Base-by-base conservation (phyloP, 2,329 filamentous ascomycete species). In the Aureobasidium sp. region DNA sequence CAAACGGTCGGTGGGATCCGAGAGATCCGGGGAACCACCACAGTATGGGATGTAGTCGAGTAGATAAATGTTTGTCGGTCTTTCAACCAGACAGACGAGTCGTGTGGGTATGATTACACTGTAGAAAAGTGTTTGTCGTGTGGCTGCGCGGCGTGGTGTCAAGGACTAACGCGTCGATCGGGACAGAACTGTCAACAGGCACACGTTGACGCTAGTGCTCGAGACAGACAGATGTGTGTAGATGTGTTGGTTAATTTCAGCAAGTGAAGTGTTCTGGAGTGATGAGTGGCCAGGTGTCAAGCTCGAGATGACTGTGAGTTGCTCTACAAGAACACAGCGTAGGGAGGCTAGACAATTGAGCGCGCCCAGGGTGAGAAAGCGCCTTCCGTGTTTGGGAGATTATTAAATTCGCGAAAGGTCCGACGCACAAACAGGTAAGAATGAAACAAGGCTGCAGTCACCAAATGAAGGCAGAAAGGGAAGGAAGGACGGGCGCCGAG, bases 381-480 rank as follows among this genome's bases (percentile, higher is more conserved):
- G 55, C 36, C 36, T 60, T 51, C 36, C 17, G 41, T 20, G 24
- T 47, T 51, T 41, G 57, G 24, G 46, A 36, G 57, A 60, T 60
- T 60, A 60, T 50, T 60, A 50, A 50, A 27, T 43, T 44, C 32
- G 43, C 36, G 26, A 32, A 60, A 59, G 46, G 43, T 17, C 17
- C 34, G 34, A 41, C 44, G 26, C 52, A 56, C 52, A 56, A 56
- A 57, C 27, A 60, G 26, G 37, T 60, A 60, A 60, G 36, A 60
- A 60, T 60, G 57, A 60, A 60, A 60, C 57, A 60, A 60, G 36
- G 36, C 46, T 60, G 44, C 44, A 51, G n/a, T 59, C 55, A 57
- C 44, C 34, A 60, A 60, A 60, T 50, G 57, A 60, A 51, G 36
- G 57, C 57, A 50, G 57, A 48, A 59, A 59, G 34, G 46, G 46